Evolutionary conservation across 495 filamentous ascomycete species (phyloP).

Genomic region (Lepidopterella palustris): DNA sequence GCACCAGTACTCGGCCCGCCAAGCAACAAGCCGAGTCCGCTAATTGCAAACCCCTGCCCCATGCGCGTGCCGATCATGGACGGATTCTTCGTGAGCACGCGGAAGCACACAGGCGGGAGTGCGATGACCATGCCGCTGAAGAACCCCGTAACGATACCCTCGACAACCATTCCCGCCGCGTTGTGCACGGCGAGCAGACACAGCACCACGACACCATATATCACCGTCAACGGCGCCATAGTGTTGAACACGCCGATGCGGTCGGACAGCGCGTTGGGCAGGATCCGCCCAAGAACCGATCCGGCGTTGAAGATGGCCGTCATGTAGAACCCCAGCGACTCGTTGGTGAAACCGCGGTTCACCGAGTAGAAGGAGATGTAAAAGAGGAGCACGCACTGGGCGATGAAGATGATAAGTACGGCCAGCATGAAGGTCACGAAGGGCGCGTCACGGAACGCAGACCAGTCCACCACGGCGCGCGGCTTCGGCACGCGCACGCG

Average conservation of each 20-base stretch:
- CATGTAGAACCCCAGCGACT: constrained; percentile 25
- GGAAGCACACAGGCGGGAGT: constrained; percentile 30
- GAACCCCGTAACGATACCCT: constrained; percentile 25
- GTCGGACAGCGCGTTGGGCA: constrained; percentile 29
- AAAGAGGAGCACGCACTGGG: constrained; percentile 26
- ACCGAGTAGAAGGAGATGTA: constrained; percentile 28
- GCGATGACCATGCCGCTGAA: constrained; percentile 31
- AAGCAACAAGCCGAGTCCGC: constrained; percentile 18
- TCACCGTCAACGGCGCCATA: constrained; percentile 21
- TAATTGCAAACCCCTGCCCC: constrained; percentile 28
- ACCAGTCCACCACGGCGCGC: constrained; percentile 17
- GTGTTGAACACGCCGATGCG: constrained; percentile 30
- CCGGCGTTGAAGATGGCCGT: constrained; percentile 32
- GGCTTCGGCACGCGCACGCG: constrained; percentile 18
- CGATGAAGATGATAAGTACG: constrained; percentile 26
- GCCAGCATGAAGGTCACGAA: constrained; percentile 22
- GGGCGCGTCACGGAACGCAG: constrained; percentile 16
- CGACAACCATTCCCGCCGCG: constrained; percentile 19
- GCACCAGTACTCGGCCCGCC: constrained; percentile 26
- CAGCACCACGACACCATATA: constrained; percentile 19
- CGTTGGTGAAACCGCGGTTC: constrained; percentile 14
- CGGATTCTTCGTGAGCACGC: constrained; percentile 25
- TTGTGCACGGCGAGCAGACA: constrained; percentile 26
- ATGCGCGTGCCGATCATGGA: constrained; percentile 30
- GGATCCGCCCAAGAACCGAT: constrained; percentile 30